Conservation (phyloP, 148 eudicot genomes). For the Arbutus unedo region DNA sequence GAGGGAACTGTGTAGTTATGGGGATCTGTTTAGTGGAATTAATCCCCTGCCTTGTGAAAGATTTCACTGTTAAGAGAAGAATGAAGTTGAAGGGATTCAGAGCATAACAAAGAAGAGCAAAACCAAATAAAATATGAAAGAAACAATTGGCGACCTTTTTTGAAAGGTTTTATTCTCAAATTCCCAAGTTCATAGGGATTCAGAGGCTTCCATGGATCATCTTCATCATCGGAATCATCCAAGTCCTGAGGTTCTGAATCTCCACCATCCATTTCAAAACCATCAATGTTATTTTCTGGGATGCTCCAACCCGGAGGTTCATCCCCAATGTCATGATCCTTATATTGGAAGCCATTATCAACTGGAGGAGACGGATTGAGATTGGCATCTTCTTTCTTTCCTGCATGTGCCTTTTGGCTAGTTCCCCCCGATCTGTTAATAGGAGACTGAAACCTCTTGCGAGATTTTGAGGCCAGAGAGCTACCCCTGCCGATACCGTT, state of each 20-base stretch:
- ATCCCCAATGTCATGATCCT: conserved; percentile 29
- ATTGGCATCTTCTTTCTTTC: conserved; percentile 41
- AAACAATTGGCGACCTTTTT: conserved; percentile 46
- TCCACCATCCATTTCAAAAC: conserved; percentile 49
- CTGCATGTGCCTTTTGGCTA: conserved; percentile 46
- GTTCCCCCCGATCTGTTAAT: conserved; percentile 50
- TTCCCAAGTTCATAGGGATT: conserved; percentile 91
- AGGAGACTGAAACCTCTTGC: conserved; percentile 67
- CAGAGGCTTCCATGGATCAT: conserved; percentile 92
- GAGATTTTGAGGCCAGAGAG: conserved; percentile 57
- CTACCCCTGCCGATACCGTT: conserved; percentile 36
- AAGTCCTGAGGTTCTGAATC: conserved; percentile 42
- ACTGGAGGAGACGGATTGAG: conserved; percentile 29
- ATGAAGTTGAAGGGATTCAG: conserved; percentile 9
- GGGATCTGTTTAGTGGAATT: conserved; percentile 26
- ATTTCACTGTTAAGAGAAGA: conserved; percentile 52
- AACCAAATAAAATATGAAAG: background rate
- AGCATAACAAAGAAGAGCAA: conserved; percentile 8
- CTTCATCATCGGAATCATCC: conserved; percentile 56
- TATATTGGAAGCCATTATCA: conserved; percentile 29
- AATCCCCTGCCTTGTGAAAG: conserved; percentile 30
- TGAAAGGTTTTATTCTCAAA: conserved; percentile 79
- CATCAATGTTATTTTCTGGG: conserved; percentile 35
- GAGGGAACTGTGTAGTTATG: conserved; percentile 56
- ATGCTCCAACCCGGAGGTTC: conserved; percentile 35